Percentiles rank a stretch among this genome's conserved stretches.
phyloP scores from a whole-genome alignment of 345 rosid genomes.

The Linum trigynum region DNA sequence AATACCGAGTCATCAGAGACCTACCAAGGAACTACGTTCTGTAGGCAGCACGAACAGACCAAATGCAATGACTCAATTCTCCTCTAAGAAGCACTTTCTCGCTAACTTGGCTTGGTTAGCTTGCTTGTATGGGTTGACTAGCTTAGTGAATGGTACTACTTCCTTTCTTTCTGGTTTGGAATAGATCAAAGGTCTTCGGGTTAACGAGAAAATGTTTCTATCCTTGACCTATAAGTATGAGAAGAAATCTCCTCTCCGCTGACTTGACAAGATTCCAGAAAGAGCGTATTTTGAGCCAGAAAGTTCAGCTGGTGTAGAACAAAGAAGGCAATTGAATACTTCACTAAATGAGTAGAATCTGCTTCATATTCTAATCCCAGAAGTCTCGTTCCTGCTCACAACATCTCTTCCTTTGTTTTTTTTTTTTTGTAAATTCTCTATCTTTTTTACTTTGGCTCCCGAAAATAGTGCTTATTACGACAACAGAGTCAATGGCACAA shows the following conservation, averaged over 20 bases:
- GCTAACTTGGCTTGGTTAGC: background rate
- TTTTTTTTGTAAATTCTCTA: background rate
- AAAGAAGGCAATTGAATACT: background rate
- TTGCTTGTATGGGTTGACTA: background rate
- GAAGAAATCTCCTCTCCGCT: too few species aligned
- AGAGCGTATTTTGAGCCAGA: too few species aligned
- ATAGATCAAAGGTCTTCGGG: too few species aligned
- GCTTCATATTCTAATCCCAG: background rate
- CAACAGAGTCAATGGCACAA: too few species aligned
- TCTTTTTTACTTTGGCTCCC: conserved; percentile 1
- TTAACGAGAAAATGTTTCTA: too few species aligned
- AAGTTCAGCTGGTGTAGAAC: too few species aligned
- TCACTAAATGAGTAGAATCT: background rate
- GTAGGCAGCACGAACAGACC: background rate
- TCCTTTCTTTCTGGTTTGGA: background rate
- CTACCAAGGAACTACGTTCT: background rate
- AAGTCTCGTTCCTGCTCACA: background rate
- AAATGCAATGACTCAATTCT: background rate
- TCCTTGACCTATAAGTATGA: too few species aligned
- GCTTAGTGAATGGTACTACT: background rate
- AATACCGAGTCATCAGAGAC: too few species aligned
- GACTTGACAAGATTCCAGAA: too few species aligned
- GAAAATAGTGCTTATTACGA: too few species aligned
- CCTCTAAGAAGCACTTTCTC: background rate
- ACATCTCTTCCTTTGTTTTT: background rate